Evolutionary conservation across 345 rosid genomes (phyloP).

Genomic region (Moricandia arvensis): DNA sequence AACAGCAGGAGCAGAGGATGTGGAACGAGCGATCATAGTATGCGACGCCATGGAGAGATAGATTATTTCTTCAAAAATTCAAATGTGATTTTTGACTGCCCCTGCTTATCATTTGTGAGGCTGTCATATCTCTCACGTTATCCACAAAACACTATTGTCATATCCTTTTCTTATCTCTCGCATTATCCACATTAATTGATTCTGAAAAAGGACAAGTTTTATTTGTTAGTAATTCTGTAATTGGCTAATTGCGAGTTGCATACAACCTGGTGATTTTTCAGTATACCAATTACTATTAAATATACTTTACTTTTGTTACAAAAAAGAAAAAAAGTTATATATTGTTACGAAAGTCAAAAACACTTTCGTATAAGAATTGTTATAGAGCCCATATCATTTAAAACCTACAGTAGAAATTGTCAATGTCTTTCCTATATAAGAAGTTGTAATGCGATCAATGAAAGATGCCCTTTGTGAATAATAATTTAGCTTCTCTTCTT

Average conservation of each 20-base stretch:
- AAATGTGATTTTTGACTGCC: background rate
- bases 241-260: background rate
- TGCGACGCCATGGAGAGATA: constrained; percentile 51
- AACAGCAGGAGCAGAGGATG: constrained; percentile 32
- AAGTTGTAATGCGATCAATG: too few species aligned
- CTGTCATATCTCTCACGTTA: constrained; percentile 17
- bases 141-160: constrained; percentile 6
- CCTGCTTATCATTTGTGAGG: constrained; percentile 20
- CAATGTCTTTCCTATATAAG: too few species aligned
- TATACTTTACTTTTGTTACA: too few species aligned
- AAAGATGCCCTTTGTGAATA: too few species aligned
- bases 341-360: too few species aligned
- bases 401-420: too few species aligned
- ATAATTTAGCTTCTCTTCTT: too few species aligned
- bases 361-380: too few species aligned
- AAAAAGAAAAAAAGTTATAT: too few species aligned
- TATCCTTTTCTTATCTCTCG: background rate
- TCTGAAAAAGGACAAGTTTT: background rate
- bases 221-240: background rate
- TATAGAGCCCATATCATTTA: too few species aligned
- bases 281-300: background rate
- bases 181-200: background rate
- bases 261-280: background rate
- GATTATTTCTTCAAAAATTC: background rate
- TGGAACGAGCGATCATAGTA: constrained; percentile 30